Conservation (phyloP, 73 alveolate genomes). For the Stentor roeselii region DNA sequence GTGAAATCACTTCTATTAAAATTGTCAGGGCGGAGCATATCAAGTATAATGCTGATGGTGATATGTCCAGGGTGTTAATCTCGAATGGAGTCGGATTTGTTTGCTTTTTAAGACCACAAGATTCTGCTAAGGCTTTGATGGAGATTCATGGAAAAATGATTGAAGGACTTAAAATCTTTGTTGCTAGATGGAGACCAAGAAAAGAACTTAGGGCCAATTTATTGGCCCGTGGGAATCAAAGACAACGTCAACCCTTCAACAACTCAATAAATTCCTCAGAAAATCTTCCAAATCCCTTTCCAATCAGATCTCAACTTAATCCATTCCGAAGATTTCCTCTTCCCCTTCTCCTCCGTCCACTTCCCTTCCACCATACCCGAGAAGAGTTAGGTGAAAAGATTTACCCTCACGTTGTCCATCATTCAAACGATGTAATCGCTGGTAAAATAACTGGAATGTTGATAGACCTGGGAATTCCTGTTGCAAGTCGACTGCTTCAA, state of each 20-base stretch:
- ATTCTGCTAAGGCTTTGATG: neutral
- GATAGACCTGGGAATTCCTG: neutral
- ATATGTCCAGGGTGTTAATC: neutral
- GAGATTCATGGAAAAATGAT: neutral
- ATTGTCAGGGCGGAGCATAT: neutral
- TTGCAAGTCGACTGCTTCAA: neutral
- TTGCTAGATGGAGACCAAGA: constrained; percentile 21
- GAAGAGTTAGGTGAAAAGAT: neutral
- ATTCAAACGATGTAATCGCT: neutral
- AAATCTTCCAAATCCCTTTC: neutral
- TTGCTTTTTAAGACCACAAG: neutral
- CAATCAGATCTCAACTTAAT: neutral
- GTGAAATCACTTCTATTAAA: neutral
- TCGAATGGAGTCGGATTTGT: constrained; percentile 20
- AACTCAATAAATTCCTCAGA: too few species aligned
- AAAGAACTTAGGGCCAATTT: neutral
- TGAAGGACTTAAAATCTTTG: constrained; percentile 11
- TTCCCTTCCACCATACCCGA: neutral
- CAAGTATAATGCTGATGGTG: constrained; percentile 4
- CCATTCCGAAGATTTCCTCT: neutral
- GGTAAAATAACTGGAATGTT: neutral
- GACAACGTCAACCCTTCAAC: neutral
- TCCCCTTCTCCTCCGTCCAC: neutral
- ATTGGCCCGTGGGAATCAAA: neutral
- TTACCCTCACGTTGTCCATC: neutral